These are phyloP conservation scores for Cardiospermum halicacabum DNA, from an alignment of 345 rosid species.

Conservation along the genomic window DNA sequence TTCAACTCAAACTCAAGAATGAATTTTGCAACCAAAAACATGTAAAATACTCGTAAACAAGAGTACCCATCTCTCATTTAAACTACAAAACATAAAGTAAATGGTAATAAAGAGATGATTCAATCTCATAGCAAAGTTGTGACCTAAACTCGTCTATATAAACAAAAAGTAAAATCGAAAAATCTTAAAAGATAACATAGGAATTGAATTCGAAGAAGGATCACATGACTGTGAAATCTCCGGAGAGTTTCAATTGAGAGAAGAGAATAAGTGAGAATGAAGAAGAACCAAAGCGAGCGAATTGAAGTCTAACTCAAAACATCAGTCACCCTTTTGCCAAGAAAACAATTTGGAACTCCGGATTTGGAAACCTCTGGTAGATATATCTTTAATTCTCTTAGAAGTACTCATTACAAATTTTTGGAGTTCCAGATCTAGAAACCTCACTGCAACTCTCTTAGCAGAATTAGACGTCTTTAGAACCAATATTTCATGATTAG, in stretches of 20 bases:
- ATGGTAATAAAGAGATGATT: neutral
- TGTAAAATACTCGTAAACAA: neutral
- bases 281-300: neutral
- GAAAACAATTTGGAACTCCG: neutral
- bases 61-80: neutral
- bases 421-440: too few species aligned
- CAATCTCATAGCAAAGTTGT: neutral
- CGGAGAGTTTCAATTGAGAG: neutral
- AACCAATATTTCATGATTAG: too few species aligned
- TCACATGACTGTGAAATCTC: neutral
- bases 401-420: too few species aligned
- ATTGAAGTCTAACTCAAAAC: neutral
- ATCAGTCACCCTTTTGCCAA: neutral
- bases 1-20: neutral
- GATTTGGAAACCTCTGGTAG: too few species aligned
- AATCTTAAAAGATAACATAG: neutral
- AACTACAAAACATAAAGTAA: neutral
- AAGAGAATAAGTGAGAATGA: neutral
- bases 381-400: too few species aligned
- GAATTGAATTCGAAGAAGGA: neutral
- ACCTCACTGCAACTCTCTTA: too few species aligned
- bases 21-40: neutral
- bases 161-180: neutral
- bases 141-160: neutral
- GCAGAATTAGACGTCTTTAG: too few species aligned